Evolutionary conservation across 2,329 filamentous ascomycete genomes (phyloP), one percentile per base, ranked within the genome.

Genomic region (Blastomyces gilchristii): DNA sequence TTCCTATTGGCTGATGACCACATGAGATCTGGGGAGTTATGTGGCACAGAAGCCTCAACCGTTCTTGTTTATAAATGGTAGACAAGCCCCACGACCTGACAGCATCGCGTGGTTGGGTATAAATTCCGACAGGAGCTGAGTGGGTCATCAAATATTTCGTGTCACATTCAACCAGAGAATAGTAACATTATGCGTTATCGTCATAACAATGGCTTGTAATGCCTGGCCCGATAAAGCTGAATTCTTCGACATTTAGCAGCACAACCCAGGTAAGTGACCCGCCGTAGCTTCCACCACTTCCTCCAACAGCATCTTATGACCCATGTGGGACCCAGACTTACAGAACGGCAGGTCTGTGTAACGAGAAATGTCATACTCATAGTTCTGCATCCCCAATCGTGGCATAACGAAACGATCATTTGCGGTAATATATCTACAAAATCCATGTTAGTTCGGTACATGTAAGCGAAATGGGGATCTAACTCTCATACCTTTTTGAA

Each of bases 401-500:
- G 45, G 8, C 11, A 31, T 49, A 22, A 18, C 25, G 31, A 77
- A 25, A 28, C 28, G 28, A 60, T 75, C 72, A 81, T 69, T 80
- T 81, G 60, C 79, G 76, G 67, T 80, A 80, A 68, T 79, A 80
- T 60, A 80, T 76, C 77, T 79, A 47, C 67, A 31, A 61, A 39
- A 31, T 43, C 41, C 25, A 84, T 31, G 68, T 83, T 84, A 68
- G 84, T 80, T 82, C 82, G 53, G 25, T 59, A 68, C 63, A 69
- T 49, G 67, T 60, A 63, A 58, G 59, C 28, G 47, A 57, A 31
- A 41, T n/a, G 7, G 39, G 8, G 62, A 61, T 58, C 31, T 39
- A 52, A n/a, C 56, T 63, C 63, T 68, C 77, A 69, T 76, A 95
- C 91, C 85, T 96, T 96, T 77, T 97, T 99, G 82, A 97, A 97